Evolutionary conservation across 73 alveolate genomes (phyloP).

Genomic region (Paramecium primaurelia): DNA sequence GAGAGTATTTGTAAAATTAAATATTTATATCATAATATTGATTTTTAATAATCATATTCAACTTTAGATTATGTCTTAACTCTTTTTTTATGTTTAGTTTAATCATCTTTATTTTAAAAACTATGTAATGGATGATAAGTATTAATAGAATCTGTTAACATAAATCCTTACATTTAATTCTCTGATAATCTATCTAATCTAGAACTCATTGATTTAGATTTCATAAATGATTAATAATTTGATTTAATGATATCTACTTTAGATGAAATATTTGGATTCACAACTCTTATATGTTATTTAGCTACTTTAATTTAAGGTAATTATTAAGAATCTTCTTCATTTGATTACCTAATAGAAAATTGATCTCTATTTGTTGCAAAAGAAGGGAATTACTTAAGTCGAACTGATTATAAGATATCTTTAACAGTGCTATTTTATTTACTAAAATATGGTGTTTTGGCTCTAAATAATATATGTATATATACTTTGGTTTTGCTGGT

Average conservation of each 20-base stretch:
- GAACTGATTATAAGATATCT: not conserved
- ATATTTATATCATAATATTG: not conserved
- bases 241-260: constrained; percentile 14
- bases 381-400: not conserved
- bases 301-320: not conserved
- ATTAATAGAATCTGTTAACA: not conserved
- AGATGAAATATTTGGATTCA: not conserved
- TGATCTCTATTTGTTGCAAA: constrained; percentile 2
- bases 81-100: not conserved
- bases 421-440: not conserved
- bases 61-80: not conserved
- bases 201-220: not conserved
- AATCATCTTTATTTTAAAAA: not conserved
- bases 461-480: not conserved
- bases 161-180: not conserved
- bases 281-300: not conserved
- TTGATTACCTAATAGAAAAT: not conserved
- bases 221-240: not conserved
- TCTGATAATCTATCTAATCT: not conserved
- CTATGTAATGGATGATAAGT: constrained; percentile 33
- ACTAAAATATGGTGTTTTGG: constrained; percentile 41
- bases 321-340: not conserved
- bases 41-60: not conserved
- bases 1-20: not conserved
- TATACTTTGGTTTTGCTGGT: constrained; percentile 35